These are phyloP conservation scores for Zhuliangozyma blackwelliae DNA, from an alignment of 1,139 yeast species.

Conservation along the genomic window DNA sequence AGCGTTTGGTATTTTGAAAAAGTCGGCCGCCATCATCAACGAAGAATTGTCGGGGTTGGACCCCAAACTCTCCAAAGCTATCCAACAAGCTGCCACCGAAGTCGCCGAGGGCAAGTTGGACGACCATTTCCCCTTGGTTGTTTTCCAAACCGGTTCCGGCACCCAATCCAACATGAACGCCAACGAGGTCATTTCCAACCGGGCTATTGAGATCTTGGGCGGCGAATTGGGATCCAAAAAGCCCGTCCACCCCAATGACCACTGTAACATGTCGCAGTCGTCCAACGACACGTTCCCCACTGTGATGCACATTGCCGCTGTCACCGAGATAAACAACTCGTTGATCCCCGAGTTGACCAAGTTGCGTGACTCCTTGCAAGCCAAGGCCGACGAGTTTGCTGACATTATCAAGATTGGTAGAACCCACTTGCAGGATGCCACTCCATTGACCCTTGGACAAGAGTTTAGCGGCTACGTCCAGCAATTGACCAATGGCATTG, in stretches of 20 bases:
- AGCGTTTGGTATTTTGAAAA: slow-evolving; percentile 85
- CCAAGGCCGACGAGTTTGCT: slow-evolving; percentile 70
- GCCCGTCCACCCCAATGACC: slow-evolving; percentile 95
- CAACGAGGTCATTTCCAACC: slow-evolving; percentile 89
- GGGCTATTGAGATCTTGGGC: slow-evolving; percentile 88
- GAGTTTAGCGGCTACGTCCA: slow-evolving; percentile 92
- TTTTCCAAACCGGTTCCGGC: slow-evolving; percentile 95
- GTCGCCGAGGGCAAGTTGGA: slow-evolving; percentile 79
- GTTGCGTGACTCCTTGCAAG: slow-evolving; percentile 65
- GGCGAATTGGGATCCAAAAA: slow-evolving; percentile 79
- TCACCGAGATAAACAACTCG: slow-evolving; percentile 65
- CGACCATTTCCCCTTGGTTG: slow-evolving; percentile 91
- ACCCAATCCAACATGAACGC: slow-evolving; percentile 97
- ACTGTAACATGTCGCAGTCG: slow-evolving; percentile 91
- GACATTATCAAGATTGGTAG: slow-evolving; percentile 91
- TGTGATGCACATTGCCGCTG: slow-evolving; percentile 96
- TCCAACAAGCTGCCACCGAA: slow-evolving; percentile 85
- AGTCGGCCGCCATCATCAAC: slow-evolving; percentile 87
- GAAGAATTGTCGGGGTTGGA: slow-evolving; percentile 68
- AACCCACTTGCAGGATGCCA: slow-evolving; percentile 94
- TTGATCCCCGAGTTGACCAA: slow-evolving; percentile 70
- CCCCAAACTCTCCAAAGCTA: slow-evolving; percentile 70
- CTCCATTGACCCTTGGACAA: slow-evolving; percentile 91
- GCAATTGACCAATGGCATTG: slow-evolving; percentile 80
- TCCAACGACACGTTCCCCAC: slow-evolving; percentile 96